Conservation (phyloP, 2,329 filamentous ascomycete genomes). For the Neonectria magnoliae region DNA sequence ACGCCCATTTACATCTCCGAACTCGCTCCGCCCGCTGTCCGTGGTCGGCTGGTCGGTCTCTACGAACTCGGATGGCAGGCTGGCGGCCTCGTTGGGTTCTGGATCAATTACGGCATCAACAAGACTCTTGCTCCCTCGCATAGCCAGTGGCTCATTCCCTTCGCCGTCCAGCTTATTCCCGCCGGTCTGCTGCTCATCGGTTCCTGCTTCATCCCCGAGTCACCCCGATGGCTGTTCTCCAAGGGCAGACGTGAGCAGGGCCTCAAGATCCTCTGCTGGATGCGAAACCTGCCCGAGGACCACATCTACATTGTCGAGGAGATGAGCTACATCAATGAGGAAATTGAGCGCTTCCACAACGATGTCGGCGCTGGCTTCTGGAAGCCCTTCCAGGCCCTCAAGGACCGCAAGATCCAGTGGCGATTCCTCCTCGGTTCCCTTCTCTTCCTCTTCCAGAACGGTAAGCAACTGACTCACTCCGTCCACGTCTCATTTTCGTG, state of each 20-base stretch:
- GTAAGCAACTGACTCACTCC: constrained; percentile 42
- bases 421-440: constrained; percentile 78
- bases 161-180: constrained; percentile 74
- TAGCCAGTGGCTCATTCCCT: constrained; percentile 72
- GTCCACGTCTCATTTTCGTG: not conserved
- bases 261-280: constrained; percentile 69
- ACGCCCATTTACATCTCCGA: constrained; percentile 72
- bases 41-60: constrained; percentile 72
- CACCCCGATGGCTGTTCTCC: constrained; percentile 75
- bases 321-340: constrained; percentile 74
- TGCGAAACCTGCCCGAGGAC: constrained; percentile 64
- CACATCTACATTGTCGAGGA: constrained; percentile 79
- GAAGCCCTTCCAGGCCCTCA: constrained; percentile 72
- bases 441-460: constrained; percentile 84
- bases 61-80: constrained; percentile 74
- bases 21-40: constrained; percentile 68
- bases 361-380: constrained; percentile 78
- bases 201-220: constrained; percentile 70
- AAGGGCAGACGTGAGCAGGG: constrained; percentile 69
- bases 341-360: constrained; percentile 70
- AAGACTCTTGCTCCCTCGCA: constrained; percentile 56
- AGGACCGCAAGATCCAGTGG: constrained; percentile 69
- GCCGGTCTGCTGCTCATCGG: constrained; percentile 70
- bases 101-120: constrained; percentile 73
- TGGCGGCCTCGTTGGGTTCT: constrained; percentile 71